These are phyloP conservation scores for Backusella psychrophila DNA, from an alignment of 192 early-diverging fungal genomes.

Conservation along the genomic window DNA sequence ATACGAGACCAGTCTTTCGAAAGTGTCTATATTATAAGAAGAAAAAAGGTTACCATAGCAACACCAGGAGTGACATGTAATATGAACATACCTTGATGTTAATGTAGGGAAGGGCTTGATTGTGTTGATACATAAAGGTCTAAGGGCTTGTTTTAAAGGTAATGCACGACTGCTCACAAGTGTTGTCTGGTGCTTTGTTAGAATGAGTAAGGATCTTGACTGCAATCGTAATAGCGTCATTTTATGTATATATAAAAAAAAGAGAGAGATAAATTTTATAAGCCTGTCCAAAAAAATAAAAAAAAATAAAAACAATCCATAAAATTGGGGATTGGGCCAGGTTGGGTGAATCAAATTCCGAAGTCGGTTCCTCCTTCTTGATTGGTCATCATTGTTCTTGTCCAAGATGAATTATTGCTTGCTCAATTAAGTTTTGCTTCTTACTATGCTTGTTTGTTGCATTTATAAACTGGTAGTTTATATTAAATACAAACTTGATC, in stretches of 20 bases:
- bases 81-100: background rate
- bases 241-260: background rate
- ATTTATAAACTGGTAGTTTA: no score
- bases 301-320: background rate
- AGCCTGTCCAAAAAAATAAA: constrained; percentile 1
- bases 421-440: no score
- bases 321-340: background rate
- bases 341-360: background rate
- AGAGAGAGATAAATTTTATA: background rate
- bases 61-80: background rate
- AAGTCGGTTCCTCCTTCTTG: background rate
- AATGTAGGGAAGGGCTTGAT: background rate
- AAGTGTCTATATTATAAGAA: background rate
- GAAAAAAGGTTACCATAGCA: background rate
- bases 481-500: no score
- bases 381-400: background rate
- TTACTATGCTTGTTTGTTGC: no score
- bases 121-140: background rate
- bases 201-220: background rate
- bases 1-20: background rate
- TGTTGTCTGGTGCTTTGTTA: background rate
- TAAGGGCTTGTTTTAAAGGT: background rate
- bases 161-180: background rate
- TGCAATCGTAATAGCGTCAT: background rate
- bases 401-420: background rate